Conservation (phyloP, 2,329 filamentous ascomycete species). For the Alternaria ventricosa region DNA sequence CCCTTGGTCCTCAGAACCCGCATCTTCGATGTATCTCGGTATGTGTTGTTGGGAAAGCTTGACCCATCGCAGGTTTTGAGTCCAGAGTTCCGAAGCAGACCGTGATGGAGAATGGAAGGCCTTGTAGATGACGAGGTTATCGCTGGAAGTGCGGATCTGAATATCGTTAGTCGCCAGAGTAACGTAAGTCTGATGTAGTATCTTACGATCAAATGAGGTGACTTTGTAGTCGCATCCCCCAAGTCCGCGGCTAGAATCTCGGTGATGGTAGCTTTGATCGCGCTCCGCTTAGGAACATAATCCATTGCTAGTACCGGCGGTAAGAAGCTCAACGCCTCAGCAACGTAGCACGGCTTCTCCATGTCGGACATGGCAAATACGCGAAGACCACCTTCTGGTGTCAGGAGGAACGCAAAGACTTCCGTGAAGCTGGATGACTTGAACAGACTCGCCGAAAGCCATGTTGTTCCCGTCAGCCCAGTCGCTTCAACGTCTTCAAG, state of each 20-base stretch:
- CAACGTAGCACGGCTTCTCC: conserved; percentile 72
- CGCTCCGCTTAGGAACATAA: conserved; percentile 71
- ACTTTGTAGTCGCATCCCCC: conserved; percentile 73
- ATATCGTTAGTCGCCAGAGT: conserved; percentile 3
- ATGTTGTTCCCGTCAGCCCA: conserved; percentile 68
- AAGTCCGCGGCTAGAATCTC: conserved; percentile 87
- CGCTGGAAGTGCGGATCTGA: conserved; percentile 76
- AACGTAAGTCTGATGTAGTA: neutral
- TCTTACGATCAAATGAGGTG: conserved; percentile 82
- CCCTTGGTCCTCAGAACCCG: conserved; percentile 55
- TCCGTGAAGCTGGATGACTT: conserved; percentile 64
- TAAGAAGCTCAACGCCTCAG: conserved; percentile 78
- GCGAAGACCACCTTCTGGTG: conserved; percentile 73
- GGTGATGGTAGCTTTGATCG: conserved; percentile 73
- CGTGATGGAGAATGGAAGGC: conserved; percentile 66
- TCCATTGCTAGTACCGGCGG: conserved; percentile 78
- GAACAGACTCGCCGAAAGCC: conserved; percentile 85
- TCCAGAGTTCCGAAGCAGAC: conserved; percentile 54
- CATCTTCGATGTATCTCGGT: conserved; percentile 62
- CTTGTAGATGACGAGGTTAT: conserved; percentile 88
- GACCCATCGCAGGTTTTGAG: conserved; percentile 71
- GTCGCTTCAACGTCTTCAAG: conserved; percentile 79
- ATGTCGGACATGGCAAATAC: conserved; percentile 81
- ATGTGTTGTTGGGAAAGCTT: conserved; percentile 75
- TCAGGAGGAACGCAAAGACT: conserved; percentile 78